Percentiles rank a stretch among this genome's conserved stretches.
These are phyloP conservation scores for Russula sp. DNA, from an alignment of 768 basidiomycete species.

Conservation along the genomic window DNA sequence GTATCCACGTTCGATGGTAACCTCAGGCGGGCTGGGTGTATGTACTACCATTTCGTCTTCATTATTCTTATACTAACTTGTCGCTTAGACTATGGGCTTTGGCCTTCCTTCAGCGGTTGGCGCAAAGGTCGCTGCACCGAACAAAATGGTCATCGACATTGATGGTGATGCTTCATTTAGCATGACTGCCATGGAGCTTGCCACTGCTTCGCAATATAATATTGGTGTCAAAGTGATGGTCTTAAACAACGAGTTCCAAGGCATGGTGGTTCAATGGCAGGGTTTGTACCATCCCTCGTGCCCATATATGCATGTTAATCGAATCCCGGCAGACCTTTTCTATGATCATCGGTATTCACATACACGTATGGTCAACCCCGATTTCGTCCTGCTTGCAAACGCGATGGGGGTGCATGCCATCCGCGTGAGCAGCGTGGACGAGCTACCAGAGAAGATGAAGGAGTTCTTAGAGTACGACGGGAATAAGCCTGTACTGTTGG, in stretches of 20 bases:
- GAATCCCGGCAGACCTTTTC: conserved; percentile 64
- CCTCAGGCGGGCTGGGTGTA: conserved; percentile 92
- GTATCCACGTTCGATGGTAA: conserved; percentile 84
- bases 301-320: background rate
- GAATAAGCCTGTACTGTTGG: conserved; percentile 81
- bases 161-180: conserved; percentile 98
- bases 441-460: conserved; percentile 94
- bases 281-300: conserved; percentile 41
- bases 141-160: conserved; percentile 92
- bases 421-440: conserved; percentile 58
- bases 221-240: conserved; percentile 95
- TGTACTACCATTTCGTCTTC: conserved; percentile 30
- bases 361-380: conserved; percentile 91
- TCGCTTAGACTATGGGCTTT: conserved; percentile 88
- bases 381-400: conserved; percentile 85
- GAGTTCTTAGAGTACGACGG: conserved; percentile 96
- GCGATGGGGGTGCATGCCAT: conserved; percentile 93
- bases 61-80: conserved; percentile 1
- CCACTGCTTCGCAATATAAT: conserved; percentile 82
- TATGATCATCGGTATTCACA: conserved; percentile 97
- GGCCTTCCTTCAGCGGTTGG: conserved; percentile 93
- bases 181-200: conserved; percentile 99
- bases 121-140: conserved; percentile 91
- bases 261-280: conserved; percentile 99
- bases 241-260: conserved; percentile 96